These are phyloP conservation scores for Pythium phragmitis DNA, from an alignment of 352 stramenopile genomes.

Conservation along the genomic window DNA sequence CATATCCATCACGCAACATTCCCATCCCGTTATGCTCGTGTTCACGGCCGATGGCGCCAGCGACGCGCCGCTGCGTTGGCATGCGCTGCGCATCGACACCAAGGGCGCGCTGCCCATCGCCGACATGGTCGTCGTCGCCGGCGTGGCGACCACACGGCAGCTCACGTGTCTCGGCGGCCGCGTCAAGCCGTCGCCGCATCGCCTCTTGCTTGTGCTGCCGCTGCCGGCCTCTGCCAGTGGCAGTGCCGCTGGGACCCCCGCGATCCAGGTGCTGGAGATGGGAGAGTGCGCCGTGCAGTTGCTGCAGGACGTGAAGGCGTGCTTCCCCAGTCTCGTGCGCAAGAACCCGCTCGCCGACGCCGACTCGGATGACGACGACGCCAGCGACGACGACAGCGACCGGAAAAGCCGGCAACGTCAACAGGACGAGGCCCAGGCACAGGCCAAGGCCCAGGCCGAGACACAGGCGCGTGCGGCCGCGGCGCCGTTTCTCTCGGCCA, in stretches of 20 bases:
- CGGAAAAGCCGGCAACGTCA: not conserved
- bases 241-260: not conserved
- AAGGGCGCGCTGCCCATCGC: constrained; percentile 60
- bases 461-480: constrained; percentile 1
- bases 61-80: constrained; percentile 19
- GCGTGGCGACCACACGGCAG: constrained; percentile 36
- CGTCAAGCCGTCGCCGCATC: constrained; percentile 43
- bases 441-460: not conserved
- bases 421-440: not conserved
- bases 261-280: constrained; percentile 47
- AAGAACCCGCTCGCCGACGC: constrained; percentile 40
- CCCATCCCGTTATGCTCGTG: constrained; percentile 7
- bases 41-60: not conserved
- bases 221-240: constrained; percentile 20
- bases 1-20: not conserved
- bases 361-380: constrained; percentile 33
- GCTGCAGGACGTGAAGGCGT: constrained; percentile 47
- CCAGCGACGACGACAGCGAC: constrained; percentile 22
- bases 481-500: constrained; percentile 37
- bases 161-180: constrained; percentile 60
- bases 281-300: constrained; percentile 58
- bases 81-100: constrained; percentile 12
- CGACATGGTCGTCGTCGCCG: constrained; percentile 54
- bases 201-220: constrained; percentile 48
- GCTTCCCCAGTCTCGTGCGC: constrained; percentile 67